Evolutionary conservation across 768 basidiomycete genomes (phyloP), one percentile per base, ranked within the genome.

Genomic region (Podaxis sp.): DNA sequence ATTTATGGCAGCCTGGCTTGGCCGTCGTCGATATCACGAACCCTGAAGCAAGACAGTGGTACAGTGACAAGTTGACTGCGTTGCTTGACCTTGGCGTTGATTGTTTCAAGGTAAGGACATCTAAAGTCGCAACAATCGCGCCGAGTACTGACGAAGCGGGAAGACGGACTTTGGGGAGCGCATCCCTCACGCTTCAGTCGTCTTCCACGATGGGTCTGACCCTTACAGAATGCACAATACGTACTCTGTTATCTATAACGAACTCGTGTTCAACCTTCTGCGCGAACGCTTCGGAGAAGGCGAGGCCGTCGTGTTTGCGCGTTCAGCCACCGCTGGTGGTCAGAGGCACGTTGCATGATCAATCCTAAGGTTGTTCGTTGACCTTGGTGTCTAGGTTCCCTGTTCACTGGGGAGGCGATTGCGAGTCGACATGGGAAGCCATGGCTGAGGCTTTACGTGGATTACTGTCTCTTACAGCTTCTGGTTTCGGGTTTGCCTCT

Each of bases 91-190:
- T 85, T 38, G 84, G 83, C 6, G 84, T 84, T 28, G 84, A 84
- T 67, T 73, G 76, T 51, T 83, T 91, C 74, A 90, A 87, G 78
- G 86, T 85, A 57, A 48, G 67, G 38, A 13, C 30, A 63, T 42
- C 24, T 33, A 38, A 52, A 42, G 15, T 17, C 13, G 5, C 15
- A 8, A 13, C 15, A 46, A 9, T 19, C 19, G 15, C 2, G n/a
- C 7, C 40, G 49, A 15, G 28, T 9, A 64, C 17, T 52, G 51
- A 51, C 38, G 2, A 26, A 36, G 4, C 4, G 49, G 19, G 38
- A 63, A 88, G 86, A 92, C 88, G 6, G 89, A 92, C 69, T 92
- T 92, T 69, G 90, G 85, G 30, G 90, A 92, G 71, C 83, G 89
- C 11, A 90, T 91, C 56, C 89, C 89, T 1, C 88, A 90, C 69